These are phyloP conservation scores for Fomes fomentarius DNA, from an alignment of 1,284 basidiomycete species.

Conservation along the genomic window DNA sequence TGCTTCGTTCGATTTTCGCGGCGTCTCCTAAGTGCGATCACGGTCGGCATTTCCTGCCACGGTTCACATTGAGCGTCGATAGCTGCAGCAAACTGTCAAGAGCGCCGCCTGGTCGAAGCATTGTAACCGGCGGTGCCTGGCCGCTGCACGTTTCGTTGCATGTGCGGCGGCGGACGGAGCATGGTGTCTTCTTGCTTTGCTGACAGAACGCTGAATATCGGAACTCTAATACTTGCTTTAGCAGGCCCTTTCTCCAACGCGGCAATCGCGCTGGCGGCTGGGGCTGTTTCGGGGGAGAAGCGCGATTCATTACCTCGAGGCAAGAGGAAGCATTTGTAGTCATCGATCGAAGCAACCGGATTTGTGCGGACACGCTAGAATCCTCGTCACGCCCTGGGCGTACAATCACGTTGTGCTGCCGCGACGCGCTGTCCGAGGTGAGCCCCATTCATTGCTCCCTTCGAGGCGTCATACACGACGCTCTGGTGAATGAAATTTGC, in stretches of 20 bases:
- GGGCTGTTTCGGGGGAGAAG: slow-evolving; percentile 3
- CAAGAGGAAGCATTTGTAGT: slow-evolving; percentile 11
- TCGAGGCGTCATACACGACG: background rate
- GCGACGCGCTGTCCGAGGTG: slow-evolving; percentile 7
- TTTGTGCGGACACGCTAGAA: slow-evolving; percentile 21
- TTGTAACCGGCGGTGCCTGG: background rate
- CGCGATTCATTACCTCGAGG: slow-evolving; percentile 15
- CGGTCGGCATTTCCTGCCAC: slow-evolving; percentile 9
- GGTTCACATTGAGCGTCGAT: slow-evolving; percentile 1
- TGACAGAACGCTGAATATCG: background rate
- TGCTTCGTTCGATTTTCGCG: slow-evolving; percentile 4
- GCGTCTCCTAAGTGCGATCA: slow-evolving; percentile 19
- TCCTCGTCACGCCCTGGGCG: slow-evolving; percentile 10
- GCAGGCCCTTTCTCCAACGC: slow-evolving; percentile 8
- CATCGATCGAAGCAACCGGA: slow-evolving; percentile 23
- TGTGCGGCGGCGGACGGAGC: slow-evolving; percentile 13
- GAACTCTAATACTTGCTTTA: slow-evolving; percentile 5
- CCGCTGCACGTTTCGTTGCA: background rate
- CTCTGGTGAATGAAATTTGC: background rate
- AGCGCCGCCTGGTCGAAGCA: background rate
- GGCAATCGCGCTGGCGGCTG: background rate
- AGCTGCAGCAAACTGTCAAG: background rate
- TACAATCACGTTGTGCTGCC: slow-evolving; percentile 5
- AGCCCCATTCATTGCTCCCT: background rate
- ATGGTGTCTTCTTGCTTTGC: background rate